A percentile compares a stretch with the other conserved stretches of the same genome.
phyloP scores from a whole-genome alignment of 495 filamentous ascomycete genomes.

The Penicillium subrubescens region DNA sequence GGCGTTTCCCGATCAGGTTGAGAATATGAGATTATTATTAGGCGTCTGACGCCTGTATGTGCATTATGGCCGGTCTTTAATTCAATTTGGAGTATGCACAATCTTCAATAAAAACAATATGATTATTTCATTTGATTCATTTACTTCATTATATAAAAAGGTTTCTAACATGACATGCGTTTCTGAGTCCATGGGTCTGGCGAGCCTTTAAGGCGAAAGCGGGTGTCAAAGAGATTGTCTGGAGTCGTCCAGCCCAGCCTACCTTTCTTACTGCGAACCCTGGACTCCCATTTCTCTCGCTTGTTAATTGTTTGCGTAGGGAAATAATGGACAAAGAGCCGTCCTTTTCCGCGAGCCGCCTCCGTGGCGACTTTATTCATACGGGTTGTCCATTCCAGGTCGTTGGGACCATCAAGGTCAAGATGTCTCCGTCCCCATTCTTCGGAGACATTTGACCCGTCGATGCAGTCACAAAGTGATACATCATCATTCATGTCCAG shows the following conservation, averaged over 20 bases:
- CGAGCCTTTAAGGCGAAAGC: constrained; percentile 30
- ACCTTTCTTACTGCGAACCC: constrained; percentile 31
- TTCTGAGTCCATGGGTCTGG: constrained; percentile 35
- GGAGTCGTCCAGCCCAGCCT: constrained; percentile 33
- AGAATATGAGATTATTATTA: constrained; percentile 22
- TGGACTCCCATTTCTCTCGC: constrained; percentile 31
- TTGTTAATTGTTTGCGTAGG: constrained; percentile 26
- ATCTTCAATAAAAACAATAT: neutral
- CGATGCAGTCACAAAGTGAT: constrained; percentile 38
- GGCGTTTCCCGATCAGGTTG: constrained; percentile 25
- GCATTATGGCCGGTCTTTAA: neutral
- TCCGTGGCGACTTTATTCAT: constrained; percentile 26
- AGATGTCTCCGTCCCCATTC: constrained; percentile 39
- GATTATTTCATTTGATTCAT: constrained; percentile 4
- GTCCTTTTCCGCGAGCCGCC: constrained; percentile 26
- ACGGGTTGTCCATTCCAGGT: constrained; percentile 34
- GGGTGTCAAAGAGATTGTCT: constrained; percentile 29
- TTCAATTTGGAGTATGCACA: neutral
- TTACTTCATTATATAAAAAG: constrained; percentile 14
- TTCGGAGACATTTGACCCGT: constrained; percentile 40
- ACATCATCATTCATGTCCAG: constrained; percentile 37
- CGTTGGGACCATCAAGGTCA: constrained; percentile 35
- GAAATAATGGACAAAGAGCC: constrained; percentile 30
- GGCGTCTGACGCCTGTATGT: constrained; percentile 12
- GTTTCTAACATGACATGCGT: constrained; percentile 24